These are phyloP conservation scores for Penicillium sp. DNA, from an alignment of 2,329 filamentous ascomycete species.

Conservation along the genomic window DNA sequence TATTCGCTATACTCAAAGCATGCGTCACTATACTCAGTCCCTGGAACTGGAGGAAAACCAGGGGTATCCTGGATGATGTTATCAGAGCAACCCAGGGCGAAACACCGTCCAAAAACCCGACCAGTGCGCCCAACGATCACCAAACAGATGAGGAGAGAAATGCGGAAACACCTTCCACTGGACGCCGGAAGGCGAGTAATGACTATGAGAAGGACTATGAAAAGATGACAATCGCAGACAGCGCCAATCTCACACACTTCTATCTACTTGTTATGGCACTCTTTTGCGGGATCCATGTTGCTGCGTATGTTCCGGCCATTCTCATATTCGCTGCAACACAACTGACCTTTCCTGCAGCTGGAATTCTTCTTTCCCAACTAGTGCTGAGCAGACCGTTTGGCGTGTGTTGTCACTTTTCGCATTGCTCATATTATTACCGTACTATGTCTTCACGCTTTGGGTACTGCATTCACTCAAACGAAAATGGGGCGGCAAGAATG, in stretches of 20 bases:
- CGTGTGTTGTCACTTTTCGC: conserved; percentile 6
- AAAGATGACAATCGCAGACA: not conserved
- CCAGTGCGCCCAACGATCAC: too few species aligned
- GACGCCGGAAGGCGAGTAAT: not conserved
- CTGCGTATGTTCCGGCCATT: conserved; percentile 5
- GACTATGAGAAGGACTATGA: not conserved
- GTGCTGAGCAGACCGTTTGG: conserved; percentile 2
- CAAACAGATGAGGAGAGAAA: not conserved
- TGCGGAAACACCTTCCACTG: not conserved
- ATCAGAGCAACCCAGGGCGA: too few species aligned
- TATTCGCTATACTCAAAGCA: too few species aligned
- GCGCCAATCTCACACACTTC: not conserved
- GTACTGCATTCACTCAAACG: not conserved
- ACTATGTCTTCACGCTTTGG: not conserved
- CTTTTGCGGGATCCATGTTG: conserved; percentile 11
- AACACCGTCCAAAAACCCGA: too few species aligned
- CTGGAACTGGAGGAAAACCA: too few species aligned
- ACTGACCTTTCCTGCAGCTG: conserved; percentile 2
- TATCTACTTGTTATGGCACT: conserved; percentile 3
- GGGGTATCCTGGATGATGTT: too few species aligned
- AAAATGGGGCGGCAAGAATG: not conserved
- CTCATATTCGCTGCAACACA: not conserved
- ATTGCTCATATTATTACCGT: not conserved
- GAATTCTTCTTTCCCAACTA: conserved; percentile 8
- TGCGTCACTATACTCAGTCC: too few species aligned